Evolutionary conservation across 345 rosid species (phyloP), one percentile per base, ranked within the genome.

Genomic region (Psidium friedrichsthalianum): DNA sequence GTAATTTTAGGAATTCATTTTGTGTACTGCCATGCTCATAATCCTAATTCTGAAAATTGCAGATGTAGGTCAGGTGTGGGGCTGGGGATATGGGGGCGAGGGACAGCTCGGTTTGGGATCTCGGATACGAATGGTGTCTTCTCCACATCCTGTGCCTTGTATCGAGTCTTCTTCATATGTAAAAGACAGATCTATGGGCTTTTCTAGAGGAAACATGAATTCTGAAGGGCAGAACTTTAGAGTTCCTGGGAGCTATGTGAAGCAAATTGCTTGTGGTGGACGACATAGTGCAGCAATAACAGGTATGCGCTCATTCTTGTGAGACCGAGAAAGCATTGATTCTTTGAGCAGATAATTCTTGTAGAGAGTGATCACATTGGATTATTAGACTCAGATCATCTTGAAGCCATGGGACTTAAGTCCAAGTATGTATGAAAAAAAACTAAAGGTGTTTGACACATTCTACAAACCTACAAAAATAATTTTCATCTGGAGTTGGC

Each of bases 41-140:
- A 84, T 89, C 87, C 91, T 93, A 86, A 89, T 91, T 87, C 90
- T 86, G 85, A 82, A 82, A 87, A 88, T 92, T 93, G 82, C 96
- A 96, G 99, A 97, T 94, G 87, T 91, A 82, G 99, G 99, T 90
- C 98, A 94, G 95, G 99, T 96, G 69, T 98, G 99, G 99, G 99
- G 98, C 86, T 98, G 99, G 99, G 99, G 99, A 86, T 98, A 96
- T 93, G 99, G 99, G 85, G 99, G 99, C 51, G 99, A 98, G 90
- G 99, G 99, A 88, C 99, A 98, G 92, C 99, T 98, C 82, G 99
- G 99, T 84, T 91, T 95, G 90, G 98, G 99, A 83, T 95, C 99
- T 51, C 94, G 99, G 78, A 92, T 96, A 86, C 93, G 98, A 5
- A 88, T 95, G 95, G 98, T 98, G 83, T 96, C 99, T 87, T 94